Percentiles rank a stretch among this genome's conserved stretches.
Conservation (phyloP, 805 yeast species). For the Wickerhamiella cacticola region DNA sequence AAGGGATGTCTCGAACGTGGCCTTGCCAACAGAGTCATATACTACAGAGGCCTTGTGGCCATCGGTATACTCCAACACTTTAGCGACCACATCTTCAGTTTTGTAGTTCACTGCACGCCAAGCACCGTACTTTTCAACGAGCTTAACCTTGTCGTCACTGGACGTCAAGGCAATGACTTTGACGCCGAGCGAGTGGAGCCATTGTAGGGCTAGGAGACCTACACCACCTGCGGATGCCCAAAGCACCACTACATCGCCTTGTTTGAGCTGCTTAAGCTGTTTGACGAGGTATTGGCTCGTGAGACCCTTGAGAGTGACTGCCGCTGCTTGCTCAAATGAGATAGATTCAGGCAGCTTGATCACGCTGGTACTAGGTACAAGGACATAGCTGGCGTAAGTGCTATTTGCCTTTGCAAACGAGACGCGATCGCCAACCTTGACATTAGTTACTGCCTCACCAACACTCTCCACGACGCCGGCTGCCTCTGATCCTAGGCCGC, state of each 20-base stretch:
- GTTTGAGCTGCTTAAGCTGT: slow-evolving; percentile 53
- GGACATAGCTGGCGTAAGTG: slow-evolving; percentile 64
- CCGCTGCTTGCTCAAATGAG: slow-evolving; percentile 44
- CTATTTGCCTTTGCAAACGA: slow-evolving; percentile 60
- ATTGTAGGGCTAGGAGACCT: slow-evolving; percentile 59
- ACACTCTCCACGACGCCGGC: slow-evolving; percentile 40
- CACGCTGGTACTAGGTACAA: slow-evolving; percentile 27
- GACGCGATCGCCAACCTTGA: slow-evolving; percentile 37
- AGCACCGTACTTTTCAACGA: slow-evolving; percentile 70
- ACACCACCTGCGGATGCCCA: slow-evolving; percentile 97
- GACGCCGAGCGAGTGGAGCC: slow-evolving; percentile 54
- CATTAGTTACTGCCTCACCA: slow-evolving; percentile 37
- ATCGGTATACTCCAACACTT: slow-evolving; percentile 27
- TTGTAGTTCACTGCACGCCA: slow-evolving; percentile 43
- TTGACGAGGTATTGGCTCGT: slow-evolving; percentile 63
- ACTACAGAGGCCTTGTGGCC: slow-evolving; percentile 28
- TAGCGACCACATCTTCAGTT: slow-evolving; percentile 24
- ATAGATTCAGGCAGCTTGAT: slow-evolving; percentile 41
- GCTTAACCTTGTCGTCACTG: slow-evolving; percentile 51
- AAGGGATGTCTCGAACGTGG: slow-evolving; percentile 54
- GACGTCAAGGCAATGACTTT: slow-evolving; percentile 80
- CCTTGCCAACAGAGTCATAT: slow-evolving; percentile 40
- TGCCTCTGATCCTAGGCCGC: slow-evolving; percentile 42
- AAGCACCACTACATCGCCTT: slow-evolving; percentile 60
- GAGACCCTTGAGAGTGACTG: slow-evolving; percentile 51